phyloP scores from a whole-genome alignment of 148 eudicot species.

The Polygonum aviculare region DNA sequence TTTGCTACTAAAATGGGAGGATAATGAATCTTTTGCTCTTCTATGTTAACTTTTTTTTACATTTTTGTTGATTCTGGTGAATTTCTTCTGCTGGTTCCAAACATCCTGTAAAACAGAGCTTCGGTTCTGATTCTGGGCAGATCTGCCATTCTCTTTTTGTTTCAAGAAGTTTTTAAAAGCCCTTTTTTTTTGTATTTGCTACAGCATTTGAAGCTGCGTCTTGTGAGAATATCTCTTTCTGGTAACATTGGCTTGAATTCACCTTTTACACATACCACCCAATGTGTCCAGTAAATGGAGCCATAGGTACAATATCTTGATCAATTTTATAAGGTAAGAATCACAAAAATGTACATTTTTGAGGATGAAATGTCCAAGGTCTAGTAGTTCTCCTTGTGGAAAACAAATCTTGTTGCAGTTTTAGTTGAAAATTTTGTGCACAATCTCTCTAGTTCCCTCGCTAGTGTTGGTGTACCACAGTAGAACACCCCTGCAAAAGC shows the following conservation, averaged over 20 bases:
- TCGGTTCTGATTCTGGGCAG: not conserved
- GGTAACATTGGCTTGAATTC: not conserved
- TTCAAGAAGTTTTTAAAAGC: not conserved
- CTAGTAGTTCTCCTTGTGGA: slow-evolving; percentile 34
- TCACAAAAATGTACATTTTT: not conserved
- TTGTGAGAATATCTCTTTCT: not conserved
- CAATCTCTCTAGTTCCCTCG: slow-evolving; percentile 25
- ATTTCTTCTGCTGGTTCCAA: not conserved
- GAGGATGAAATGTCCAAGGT: not conserved
- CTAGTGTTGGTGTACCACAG: slow-evolving; percentile 27
- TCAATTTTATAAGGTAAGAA: not conserved
- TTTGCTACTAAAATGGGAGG: slow-evolving; percentile 1
- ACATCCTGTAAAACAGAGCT: not conserved
- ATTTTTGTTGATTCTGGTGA: not conserved
- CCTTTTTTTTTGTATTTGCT: not conserved
- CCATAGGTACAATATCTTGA: not conserved
- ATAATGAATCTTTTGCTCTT: not conserved
- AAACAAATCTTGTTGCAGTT: slow-evolving; percentile 34
- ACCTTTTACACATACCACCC: not conserved
- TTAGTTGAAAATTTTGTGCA: slow-evolving; percentile 37
- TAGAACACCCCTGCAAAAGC: slow-evolving; percentile 35
- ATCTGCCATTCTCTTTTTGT: not conserved
- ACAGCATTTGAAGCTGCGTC: not conserved
- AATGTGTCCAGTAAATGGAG: not conserved
- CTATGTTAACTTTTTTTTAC: not conserved